phyloP scores from a whole-genome alignment of 2,329 filamentous ascomycete genomes.

The Penicillium sp. region DNA sequence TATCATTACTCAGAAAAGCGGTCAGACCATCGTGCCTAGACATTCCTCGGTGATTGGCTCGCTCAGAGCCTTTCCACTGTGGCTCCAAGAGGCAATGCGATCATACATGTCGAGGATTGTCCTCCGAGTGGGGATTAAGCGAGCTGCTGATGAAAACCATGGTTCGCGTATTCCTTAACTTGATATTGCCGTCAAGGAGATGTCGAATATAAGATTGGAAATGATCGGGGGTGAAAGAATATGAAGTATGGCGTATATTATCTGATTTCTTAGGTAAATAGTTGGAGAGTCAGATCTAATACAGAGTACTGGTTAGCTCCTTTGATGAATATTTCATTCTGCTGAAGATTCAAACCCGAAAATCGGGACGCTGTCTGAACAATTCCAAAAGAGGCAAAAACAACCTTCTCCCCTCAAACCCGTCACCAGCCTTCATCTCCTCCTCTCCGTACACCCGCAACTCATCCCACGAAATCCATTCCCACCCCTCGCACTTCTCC shows the following conservation, averaged over 20 bases:
- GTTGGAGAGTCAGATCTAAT: not conserved
- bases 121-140: not conserved
- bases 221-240: not conserved
- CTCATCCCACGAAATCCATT: slow-evolving; percentile 54
- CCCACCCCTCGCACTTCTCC: slow-evolving; percentile 57
- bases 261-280: not conserved
- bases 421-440: slow-evolving; percentile 28
- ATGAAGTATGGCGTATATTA: not conserved
- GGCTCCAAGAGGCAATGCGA: slow-evolving; percentile 8
- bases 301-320: not conserved
- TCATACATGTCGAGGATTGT: slow-evolving; percentile 8
- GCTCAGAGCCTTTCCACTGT: slow-evolving; percentile 3
- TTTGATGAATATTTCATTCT: not conserved
- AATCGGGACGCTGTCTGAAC: slow-evolving; percentile 40
- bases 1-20: slow-evolving; percentile 47
- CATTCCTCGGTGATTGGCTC: not conserved
- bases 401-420: slow-evolving; percentile 35
- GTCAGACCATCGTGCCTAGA: slow-evolving; percentile 45
- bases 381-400: slow-evolving; percentile 53
- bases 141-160: not conserved
- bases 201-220: not conserved
- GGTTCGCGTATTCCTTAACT: not conserved
- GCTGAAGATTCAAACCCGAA: slow-evolving; percentile 13
- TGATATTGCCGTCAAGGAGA: too few relatives aligned
- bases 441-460: slow-evolving; percentile 39